Percentiles rank a stretch among this genome's conserved stretches.
These are phyloP conservation scores for Umbelopsis ramanniana DNA, from an alignment of 192 early-diverging fungal species.

Conservation along the genomic window DNA sequence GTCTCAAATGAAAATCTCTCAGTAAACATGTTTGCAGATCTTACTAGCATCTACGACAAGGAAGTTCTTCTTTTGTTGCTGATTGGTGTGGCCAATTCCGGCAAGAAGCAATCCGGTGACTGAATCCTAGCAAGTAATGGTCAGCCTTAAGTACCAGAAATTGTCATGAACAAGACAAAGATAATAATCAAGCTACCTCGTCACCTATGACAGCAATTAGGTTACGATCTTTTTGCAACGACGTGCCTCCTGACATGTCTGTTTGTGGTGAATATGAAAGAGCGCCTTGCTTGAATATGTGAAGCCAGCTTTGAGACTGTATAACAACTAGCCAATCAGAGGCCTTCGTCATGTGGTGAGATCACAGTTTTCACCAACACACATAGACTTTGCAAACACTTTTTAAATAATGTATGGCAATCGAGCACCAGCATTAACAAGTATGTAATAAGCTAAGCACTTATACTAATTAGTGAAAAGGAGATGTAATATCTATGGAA, in stretches of 20 bases:
- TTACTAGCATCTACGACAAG: conserved; percentile 93
- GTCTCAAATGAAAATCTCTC: not conserved
- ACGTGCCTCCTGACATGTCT: conserved; percentile 32
- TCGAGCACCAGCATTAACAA: too few species aligned
- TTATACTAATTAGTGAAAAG: too few species aligned
- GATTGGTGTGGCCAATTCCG: conserved; percentile 94
- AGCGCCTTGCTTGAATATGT: not conserved
- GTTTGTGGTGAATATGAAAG: not conserved
- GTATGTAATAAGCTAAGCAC: too few species aligned
- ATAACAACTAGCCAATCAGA: too few species aligned
- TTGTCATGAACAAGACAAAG: not conserved
- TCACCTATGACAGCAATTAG: conserved; percentile 71
- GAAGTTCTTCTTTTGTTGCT: conserved; percentile 94
- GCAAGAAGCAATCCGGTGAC: conserved; percentile 98
- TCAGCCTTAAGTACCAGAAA: not conserved
- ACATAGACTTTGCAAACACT: too few species aligned
- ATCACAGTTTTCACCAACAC: too few species aligned
- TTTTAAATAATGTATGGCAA: too few species aligned
- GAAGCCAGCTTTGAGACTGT: not conserved
- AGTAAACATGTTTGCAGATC: conserved; percentile 15
- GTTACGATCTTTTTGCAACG: conserved; percentile 57
- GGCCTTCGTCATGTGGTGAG: too few species aligned
- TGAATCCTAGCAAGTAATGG: conserved; percentile 56
- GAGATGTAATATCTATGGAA: too few species aligned
- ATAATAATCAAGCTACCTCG: conserved; percentile 44